Base-by-base conservation (phyloP, 2,329 filamentous ascomycete species). In the Fusarium sarcochroum region DNA sequence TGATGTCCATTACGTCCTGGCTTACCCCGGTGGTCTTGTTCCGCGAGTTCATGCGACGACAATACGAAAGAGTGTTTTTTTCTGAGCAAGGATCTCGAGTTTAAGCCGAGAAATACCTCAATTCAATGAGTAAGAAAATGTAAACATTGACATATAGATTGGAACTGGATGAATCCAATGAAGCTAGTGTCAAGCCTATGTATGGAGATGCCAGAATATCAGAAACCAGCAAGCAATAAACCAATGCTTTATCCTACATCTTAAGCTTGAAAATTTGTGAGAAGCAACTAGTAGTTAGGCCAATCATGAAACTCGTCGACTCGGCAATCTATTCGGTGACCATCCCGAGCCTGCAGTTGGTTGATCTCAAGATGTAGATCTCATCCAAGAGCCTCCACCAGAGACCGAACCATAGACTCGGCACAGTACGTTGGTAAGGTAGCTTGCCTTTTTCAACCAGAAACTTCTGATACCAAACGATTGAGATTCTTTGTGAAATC, bases 1-100 rank as follows among this genome's bases (percentile, higher is more conserved):
- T 73, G 71, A 73, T 72, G 67, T 73, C 71, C 71, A 72, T 62
- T 61, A 70, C 53, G 63, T 70, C 41, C 46, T 55, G 23, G 35
- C 44, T 60, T 25, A 18, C 25, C 17, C 35, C 71, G 66, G 71
- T 59, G 44, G 35, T 63, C 18, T 54, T 64, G 49, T 68, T 73
- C 71, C 71, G 69, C 61, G 46, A 48, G 58, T 51, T 62, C 27
- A 50, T 64, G 63, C 67, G 63, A 65, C n/a, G 34, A 47, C 21
- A 45, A 66, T 47, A 53, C 25, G 51, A 55, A 63, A 42, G 40
- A 10, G 3, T 13, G 38, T 53, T 63, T 20, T 52, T 47, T 40
- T 53, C 41, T 44, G 35, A 25, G 25, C 46, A 44, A 47, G 40
- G 45, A 47, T 46, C n/a, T 56, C 30, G 10, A 42, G 27, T 25